Base-by-base conservation (phyloP, 2,329 filamentous ascomycete species). In the Exophiala sp. region DNA sequence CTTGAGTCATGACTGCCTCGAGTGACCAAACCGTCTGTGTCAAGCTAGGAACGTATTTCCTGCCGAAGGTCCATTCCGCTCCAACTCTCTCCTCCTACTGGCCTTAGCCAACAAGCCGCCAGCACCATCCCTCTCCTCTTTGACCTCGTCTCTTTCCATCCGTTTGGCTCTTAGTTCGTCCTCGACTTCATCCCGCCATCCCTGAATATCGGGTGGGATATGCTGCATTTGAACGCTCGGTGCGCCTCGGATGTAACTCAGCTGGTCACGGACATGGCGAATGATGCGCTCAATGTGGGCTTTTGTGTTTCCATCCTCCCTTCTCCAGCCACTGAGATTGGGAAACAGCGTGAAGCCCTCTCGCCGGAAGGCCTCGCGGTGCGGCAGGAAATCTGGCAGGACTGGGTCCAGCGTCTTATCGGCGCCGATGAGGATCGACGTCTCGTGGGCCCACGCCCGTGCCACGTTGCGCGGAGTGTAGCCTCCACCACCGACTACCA, bases 391-490 rank as follows among this genome's bases (percentile, higher is more conserved):
- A 34, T 82, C 73, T 0, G 94, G 92, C 24, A 97, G 86, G 10
- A 83, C 80, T 14, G 87, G 81, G 68, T 82, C 75, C 59, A 96
- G 86, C 53, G 82, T 81, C 59, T 87, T 79, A 56, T 87, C 79
- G 53, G 84, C 85, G 62, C 86, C 85, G 59, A 95, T 88, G 56
- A 90, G 90, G 62, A 97, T 89, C 57, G 88, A 88, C 10, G 94
- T 99, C 74, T 99, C 94, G 72, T 95, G 92, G 20, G 91, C 90
- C 94, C 94, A 99, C 29, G 92, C 91, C 50, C 94, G 87, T 39
- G 94, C 94, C 5, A 99, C 94, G 66, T 99, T 99, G 61, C 92
- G 84, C 4, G 94, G 91, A 11, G 94, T 99, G 72, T 99, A 99
- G 24, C 94, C 94, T 52, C 94, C 94, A 36, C 94, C 94, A 41